phyloP scores from a whole-genome alignment of 1,284 basidiomycete genomes.

The Tylopilus orsonianus region DNA sequence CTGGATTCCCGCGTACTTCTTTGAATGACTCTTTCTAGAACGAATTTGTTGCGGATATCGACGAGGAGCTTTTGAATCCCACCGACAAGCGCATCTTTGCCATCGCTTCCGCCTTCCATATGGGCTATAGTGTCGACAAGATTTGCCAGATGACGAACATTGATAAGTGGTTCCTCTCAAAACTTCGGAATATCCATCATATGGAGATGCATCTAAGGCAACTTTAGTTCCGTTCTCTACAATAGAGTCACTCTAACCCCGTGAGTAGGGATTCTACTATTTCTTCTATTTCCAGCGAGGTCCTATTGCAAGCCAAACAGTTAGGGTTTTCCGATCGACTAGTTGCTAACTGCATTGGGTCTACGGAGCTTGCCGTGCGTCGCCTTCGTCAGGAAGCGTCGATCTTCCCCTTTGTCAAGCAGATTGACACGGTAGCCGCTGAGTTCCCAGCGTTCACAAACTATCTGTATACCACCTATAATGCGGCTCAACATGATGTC shows the following conservation, averaged over 20 bases:
- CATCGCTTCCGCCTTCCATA: conserved; percentile 84
- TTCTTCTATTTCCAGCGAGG: conserved; percentile 62
- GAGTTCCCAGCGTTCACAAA: conserved; percentile 99
- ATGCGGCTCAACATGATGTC: conserved; percentile 91
- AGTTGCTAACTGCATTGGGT: conserved; percentile 77
- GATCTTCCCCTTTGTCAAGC: conserved; percentile 93
- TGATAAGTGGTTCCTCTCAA: conserved; percentile 96
- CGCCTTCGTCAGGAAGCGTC: conserved; percentile 81
- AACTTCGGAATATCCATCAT: conserved; percentile 78
- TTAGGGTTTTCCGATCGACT: conserved; percentile 96
- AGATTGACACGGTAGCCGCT: conserved; percentile 98
- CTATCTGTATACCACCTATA: conserved; percentile 98
- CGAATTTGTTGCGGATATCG: conserved; percentile 79
- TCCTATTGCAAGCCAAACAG: conserved; percentile 88
- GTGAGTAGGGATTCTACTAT: conserved; percentile 62
- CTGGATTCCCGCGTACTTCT: background rate
- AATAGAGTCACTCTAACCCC: conserved; percentile 3
- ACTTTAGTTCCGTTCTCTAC: conserved; percentile 15
- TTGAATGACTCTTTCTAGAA: conserved; percentile 50
- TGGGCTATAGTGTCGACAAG: conserved; percentile 92
- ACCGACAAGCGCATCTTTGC: conserved; percentile 94
- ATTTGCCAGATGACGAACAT: conserved; percentile 97
- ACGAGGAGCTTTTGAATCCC: conserved; percentile 84
- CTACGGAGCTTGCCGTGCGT: conserved; percentile 88
- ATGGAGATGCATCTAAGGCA: conserved; percentile 81